A percentile compares a stretch with the other conserved stretches of the same genome.
phyloP scores from a whole-genome alignment of 805 yeast species.

The Hanseniaspora singularis region DNA sequence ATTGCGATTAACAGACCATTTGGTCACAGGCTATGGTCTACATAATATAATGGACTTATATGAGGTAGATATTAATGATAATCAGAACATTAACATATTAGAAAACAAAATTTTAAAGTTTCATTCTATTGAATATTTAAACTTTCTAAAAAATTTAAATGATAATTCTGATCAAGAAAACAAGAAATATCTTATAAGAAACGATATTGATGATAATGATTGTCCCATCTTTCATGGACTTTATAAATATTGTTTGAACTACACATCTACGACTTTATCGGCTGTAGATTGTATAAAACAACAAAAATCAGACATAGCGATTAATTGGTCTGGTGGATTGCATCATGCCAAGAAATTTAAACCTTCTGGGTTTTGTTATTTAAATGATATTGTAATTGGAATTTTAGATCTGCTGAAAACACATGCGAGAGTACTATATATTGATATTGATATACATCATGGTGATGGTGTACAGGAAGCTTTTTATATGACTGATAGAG shows the following conservation, averaged over 20 bases:
- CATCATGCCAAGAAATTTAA: slow-evolving; percentile 88
- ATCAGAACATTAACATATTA: slow-evolving; percentile 47
- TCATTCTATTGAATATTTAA: slow-evolving; percentile 77
- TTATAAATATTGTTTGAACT: slow-evolving; percentile 62
- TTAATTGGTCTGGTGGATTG: slow-evolving; percentile 86
- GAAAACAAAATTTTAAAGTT: slow-evolving; percentile 35
- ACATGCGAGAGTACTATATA: slow-evolving; percentile 75
- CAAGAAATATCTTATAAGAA: slow-evolving; percentile 39
- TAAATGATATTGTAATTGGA: slow-evolving; percentile 80
- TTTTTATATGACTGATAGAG: slow-evolving; percentile 80
- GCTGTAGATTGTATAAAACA: slow-evolving; percentile 74
- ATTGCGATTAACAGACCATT: slow-evolving; percentile 83
- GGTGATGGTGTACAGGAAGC: slow-evolving; percentile 97
- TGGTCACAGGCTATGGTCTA: slow-evolving; percentile 71
- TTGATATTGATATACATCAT: slow-evolving; percentile 85
- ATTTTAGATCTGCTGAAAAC: slow-evolving; percentile 66
- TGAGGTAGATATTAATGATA: slow-evolving; percentile 70
- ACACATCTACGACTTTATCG: slow-evolving; percentile 83
- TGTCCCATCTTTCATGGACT: slow-evolving; percentile 75
- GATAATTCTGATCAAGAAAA: slow-evolving; percentile 49
- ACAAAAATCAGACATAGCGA: slow-evolving; percentile 81
- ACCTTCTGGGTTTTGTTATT: slow-evolving; percentile 83
- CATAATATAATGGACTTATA: slow-evolving; percentile 86
- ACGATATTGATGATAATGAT: slow-evolving; percentile 86
- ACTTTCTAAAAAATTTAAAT: slow-evolving; percentile 68